Percentiles rank a stretch among this genome's conserved stretches.
phyloP scores from a whole-genome alignment of 345 rosid species.

The Brassica rapa region DNA sequence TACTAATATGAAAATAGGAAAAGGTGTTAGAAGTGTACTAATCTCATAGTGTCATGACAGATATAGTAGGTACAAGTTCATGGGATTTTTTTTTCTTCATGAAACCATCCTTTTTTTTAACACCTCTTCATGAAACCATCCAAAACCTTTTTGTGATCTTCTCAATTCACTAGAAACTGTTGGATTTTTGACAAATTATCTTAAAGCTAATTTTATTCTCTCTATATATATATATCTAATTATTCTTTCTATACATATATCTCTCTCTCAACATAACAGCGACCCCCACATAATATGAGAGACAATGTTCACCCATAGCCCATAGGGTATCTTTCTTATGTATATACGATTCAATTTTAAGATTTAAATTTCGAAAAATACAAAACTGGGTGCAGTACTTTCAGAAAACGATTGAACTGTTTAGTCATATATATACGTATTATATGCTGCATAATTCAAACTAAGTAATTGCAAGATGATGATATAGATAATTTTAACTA shows the following conservation, averaged over 20 bases:
- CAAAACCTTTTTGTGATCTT: slow-evolving; percentile 25
- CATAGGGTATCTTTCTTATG: slow-evolving; percentile 25
- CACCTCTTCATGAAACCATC: slow-evolving; percentile 14
- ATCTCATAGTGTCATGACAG: neutral
- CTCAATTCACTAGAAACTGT: slow-evolving; percentile 23
- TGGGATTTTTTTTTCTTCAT: neutral
- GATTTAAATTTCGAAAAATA: slow-evolving; percentile 1
- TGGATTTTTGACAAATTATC: slow-evolving; percentile 18
- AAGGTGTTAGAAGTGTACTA: neutral
- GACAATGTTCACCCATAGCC: slow-evolving; percentile 35
- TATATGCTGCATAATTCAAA: neutral
- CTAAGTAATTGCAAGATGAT: neutral
- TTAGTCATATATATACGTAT: neutral
- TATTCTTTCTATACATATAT: neutral
- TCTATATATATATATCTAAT: neutral
- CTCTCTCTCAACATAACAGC: slow-evolving; percentile 14
- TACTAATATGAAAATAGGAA: neutral
- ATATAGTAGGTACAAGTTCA: neutral
- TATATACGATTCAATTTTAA: neutral
- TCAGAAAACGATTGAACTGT: slow-evolving; percentile 8
- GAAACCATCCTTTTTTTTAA: slow-evolving; percentile 8
- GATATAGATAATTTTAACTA: neutral
- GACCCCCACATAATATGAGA: slow-evolving; percentile 37
- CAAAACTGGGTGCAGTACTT: slow-evolving; percentile 20
- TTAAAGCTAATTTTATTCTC: slow-evolving; percentile 1